Conservation (phyloP, 306 rosid genomes). For the Dryas octopetala region DNA sequence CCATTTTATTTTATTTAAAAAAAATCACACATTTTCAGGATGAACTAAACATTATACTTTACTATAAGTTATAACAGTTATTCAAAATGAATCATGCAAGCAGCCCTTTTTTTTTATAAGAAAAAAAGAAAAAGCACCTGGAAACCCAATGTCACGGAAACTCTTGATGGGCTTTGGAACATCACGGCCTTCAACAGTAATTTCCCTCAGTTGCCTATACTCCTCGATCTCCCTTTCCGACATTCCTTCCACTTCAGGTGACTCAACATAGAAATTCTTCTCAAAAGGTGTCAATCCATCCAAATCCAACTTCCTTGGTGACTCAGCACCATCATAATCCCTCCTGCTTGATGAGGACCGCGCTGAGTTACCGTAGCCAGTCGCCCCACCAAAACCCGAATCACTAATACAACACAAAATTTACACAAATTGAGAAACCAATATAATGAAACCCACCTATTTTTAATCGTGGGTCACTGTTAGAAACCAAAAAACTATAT, state of each 20-base stretch:
- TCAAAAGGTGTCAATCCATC: conserved; percentile 92
- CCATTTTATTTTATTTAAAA: neutral
- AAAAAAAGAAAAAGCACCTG: conserved; percentile 48
- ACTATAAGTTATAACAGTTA: neutral
- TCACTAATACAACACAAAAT: conserved; percentile 55
- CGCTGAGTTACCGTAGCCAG: conserved; percentile 52
- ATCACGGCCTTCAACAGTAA: conserved; percentile 91
- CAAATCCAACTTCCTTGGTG: conserved; percentile 70
- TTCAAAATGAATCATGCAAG: conserved; percentile 8
- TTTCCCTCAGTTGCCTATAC: conserved; percentile 69
- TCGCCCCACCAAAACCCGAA: conserved; percentile 70
- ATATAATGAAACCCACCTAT: neutral
- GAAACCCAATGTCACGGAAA: conserved; percentile 77
- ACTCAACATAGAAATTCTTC: conserved; percentile 84
- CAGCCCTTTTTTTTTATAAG: neutral
- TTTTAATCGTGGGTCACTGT: neutral
- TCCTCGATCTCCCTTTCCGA: conserved; percentile 77
- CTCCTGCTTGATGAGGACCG: conserved; percentile 57
- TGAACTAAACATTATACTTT: neutral
- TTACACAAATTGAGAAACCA: conserved; percentile 3
- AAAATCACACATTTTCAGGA: neutral
- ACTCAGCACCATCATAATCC: conserved; percentile 53
- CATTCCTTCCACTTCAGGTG: conserved; percentile 74
- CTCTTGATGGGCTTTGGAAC: conserved; percentile 92
- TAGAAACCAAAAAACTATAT: neutral